phyloP scores from a whole-genome alignment of 2,329 filamentous ascomycete genomes.

The Trichoderma endophyticum region DNA sequence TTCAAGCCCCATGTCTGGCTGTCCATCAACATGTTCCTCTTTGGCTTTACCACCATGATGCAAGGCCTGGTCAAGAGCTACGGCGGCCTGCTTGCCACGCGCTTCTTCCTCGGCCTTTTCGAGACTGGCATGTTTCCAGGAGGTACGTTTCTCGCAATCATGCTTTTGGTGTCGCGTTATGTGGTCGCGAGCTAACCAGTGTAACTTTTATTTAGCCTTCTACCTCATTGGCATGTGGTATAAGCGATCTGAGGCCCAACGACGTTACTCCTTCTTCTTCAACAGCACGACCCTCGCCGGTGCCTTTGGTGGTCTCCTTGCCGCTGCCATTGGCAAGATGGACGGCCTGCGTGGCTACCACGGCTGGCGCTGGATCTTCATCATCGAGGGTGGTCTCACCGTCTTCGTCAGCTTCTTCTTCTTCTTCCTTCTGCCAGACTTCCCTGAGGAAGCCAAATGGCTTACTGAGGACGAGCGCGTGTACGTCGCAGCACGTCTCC shows the following conservation, averaged over 20 bases:
- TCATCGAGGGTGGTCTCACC: slow-evolving; percentile 69
- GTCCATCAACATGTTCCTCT: slow-evolving; percentile 78
- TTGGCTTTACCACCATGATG: slow-evolving; percentile 70
- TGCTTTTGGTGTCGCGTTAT: neutral
- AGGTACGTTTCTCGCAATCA: slow-evolving; percentile 26
- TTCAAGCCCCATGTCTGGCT: slow-evolving; percentile 66
- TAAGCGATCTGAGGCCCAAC: slow-evolving; percentile 79
- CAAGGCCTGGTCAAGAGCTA: slow-evolving; percentile 80
- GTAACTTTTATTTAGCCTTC: slow-evolving; percentile 39
- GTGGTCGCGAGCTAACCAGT: neutral
- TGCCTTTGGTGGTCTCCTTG: slow-evolving; percentile 82
- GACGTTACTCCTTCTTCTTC: slow-evolving; percentile 93
- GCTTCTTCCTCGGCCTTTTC: slow-evolving; percentile 80
- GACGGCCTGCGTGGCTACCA: slow-evolving; percentile 62
- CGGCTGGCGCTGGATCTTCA: slow-evolving; percentile 82
- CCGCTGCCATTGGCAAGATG: slow-evolving; percentile 88
- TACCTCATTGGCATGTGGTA: slow-evolving; percentile 90
- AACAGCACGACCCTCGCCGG: slow-evolving; percentile 74
- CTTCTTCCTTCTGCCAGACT: slow-evolving; percentile 69
- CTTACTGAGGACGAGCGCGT: slow-evolving; percentile 64
- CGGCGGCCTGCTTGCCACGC: slow-evolving; percentile 69
- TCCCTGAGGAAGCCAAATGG: slow-evolving; percentile 74
- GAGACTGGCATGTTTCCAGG: slow-evolving; percentile 69
- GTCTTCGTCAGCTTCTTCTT: slow-evolving; percentile 59
- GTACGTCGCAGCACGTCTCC: slow-evolving; percentile 64